Evolutionary conservation across 192 early-diverging fungal species (phyloP), one percentile per base, ranked within the genome.

Genomic region (Haplosporangium gracile): DNA sequence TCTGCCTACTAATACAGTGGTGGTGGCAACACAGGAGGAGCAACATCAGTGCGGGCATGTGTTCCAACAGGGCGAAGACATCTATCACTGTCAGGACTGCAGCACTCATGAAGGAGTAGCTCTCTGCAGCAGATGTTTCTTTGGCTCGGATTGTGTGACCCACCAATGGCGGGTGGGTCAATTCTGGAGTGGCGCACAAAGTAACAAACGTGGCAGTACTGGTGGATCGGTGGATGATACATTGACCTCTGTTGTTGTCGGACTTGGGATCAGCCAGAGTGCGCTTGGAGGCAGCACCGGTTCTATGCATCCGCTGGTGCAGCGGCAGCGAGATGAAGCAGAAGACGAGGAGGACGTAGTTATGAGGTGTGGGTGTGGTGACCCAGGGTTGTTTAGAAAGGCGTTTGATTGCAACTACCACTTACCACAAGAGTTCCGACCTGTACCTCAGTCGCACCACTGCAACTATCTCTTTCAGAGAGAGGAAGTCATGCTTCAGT

Each of bases 41-140:
- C 75, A 6, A 5, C 55, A 80, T 55, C 74, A 78, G 4, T 85
- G 83, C 53, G 60, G 60, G 26, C 75, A 80, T 47, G 29, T 85
- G 6, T 85, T 85, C 69, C 51, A 68, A 43, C 75, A 55, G 5
- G 83, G 78, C n/a, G 83, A 85, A 47, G 83, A 85, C 42, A 69
- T 85, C 11, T 85, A 85, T 29, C 83, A 85, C 40, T 85, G 83
- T n/a, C 51, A 47, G 29, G 83, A 85, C 39, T 85, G 83, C 39
- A 85, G 83, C 55, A 40, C 73, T 26, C 49, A 85, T 39, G 75
- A 80, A 0, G 57, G 24, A 43, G 83, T 77, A 20, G 57, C 73
- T 5, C 57, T 85, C 8, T 85, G 83, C 60, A 80, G 83, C 32
- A 68, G 83, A n/a, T 85, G 83, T 49, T 85, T 85, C 57, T 79